Evolutionary conservation across 129 eudicot genomes (phyloP), one percentile per base, ranked within the genome.

Genomic region (Logfia minima): DNA sequence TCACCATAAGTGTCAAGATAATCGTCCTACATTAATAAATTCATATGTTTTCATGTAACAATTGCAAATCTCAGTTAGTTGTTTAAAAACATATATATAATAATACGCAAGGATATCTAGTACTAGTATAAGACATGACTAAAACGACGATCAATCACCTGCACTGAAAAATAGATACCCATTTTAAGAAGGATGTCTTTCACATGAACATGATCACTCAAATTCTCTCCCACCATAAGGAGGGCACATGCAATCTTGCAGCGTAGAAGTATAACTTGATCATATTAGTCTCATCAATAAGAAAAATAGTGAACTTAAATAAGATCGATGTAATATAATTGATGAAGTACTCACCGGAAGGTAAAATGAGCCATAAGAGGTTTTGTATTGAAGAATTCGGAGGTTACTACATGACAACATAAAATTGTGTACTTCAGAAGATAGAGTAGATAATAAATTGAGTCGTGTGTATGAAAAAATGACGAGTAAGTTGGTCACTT

Each of bases 221-320:
- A 81, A 70, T 86, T 83, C 79, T 86, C 92, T 8, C 97, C 93
- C n/a, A 68, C 70, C 87, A 91, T 83, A 19, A 91, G 86, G 48
- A 91, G 85, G n/a, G 93, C 93, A 28, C 92, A 91, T 0, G 93
- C 92, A 62, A 91, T 90, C 97, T 91, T 77, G 55, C 60, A 62
- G 23, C 7, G 55, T 0, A 37, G 10, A 2, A 63, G 2, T 66
- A 22, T 22, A 61, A 17, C 48, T 26, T 16, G 8, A 21, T 69
- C 52, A 8, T 19, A 4, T 2, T 17, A 4, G 4, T 6, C 1
- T 14, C 4, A 51, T 3, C 4, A 2, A 13, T 0, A 51, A 10
- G 3, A 2, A 10, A 63, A 8, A 8, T 14, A 10, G 21, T 24
- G 5, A 63, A 13, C 7, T 21, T 19, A 3, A 2, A 55, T 4